Conservation (phyloP, 2,329 filamentous ascomycete species). For the Aureobasidium uvarum region DNA sequence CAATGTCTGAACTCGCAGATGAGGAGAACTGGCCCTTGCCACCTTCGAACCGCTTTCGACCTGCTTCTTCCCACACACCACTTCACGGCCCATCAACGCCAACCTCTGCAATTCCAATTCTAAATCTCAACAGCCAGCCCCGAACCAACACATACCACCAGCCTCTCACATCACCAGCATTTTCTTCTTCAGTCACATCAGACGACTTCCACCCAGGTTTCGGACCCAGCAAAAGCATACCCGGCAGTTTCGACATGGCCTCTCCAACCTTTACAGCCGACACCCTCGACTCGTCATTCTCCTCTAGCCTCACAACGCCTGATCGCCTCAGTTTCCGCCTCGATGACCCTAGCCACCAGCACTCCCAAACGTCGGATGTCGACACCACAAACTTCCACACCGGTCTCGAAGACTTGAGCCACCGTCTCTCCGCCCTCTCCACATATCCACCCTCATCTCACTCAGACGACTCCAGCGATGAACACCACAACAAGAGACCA, state of each 20-base stretch:
- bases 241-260: conserved; percentile 30
- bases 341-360: not conserved
- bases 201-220: conserved; percentile 19
- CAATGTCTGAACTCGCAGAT: conserved; percentile 5
- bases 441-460: not conserved
- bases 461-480: not conserved
- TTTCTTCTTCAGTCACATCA: conserved; percentile 6
- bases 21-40: conserved; percentile 19
- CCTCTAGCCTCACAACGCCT: conserved; percentile 11
- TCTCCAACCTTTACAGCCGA: conserved; percentile 39
- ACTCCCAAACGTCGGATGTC: not conserved
- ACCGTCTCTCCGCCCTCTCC: conserved; percentile 3
- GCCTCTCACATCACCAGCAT: not conserved
- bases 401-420: conserved; percentile 12
- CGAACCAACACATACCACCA: not conserved
- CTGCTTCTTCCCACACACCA: not conserved
- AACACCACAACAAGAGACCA: too few species aligned
- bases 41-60: not conserved
- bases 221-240: conserved; percentile 5
- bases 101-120: conserved; percentile 7
- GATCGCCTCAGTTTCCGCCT: not conserved
- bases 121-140: conserved; percentile 9
- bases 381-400: not conserved
- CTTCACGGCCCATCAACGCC: conserved; percentile 1
- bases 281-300: conserved; percentile 33